A percentile compares a stretch with the other conserved stretches of the same genome.
These are phyloP conservation scores for Fusarium mexicanum DNA, from an alignment of 2,329 filamentous ascomycete genomes.

Conservation along the genomic window DNA sequence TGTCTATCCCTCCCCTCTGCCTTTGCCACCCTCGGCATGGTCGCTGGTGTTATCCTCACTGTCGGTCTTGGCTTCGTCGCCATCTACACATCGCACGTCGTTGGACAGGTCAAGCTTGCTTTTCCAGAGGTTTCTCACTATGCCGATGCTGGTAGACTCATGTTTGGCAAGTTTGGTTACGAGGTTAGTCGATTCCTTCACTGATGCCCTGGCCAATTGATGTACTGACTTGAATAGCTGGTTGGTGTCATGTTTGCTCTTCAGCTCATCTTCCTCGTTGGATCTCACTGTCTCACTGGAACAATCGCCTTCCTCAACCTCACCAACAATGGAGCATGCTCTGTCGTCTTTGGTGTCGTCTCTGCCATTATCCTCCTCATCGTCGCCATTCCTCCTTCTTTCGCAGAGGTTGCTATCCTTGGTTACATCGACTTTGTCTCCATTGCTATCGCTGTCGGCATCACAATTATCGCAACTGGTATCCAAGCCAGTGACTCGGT, in stretches of 20 bases:
- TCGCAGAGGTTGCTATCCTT: constrained; percentile 59
- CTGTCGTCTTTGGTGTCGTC: constrained; percentile 56
- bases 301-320: constrained; percentile 74
- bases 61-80: constrained; percentile 56
- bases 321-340: constrained; percentile 63
- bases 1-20: constrained; percentile 61
- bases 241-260: constrained; percentile 69
- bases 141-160: constrained; percentile 71
- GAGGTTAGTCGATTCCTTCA: constrained; percentile 48
- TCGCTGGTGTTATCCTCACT: constrained; percentile 56
- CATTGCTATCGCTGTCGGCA: constrained; percentile 69
- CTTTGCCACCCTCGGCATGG: constrained; percentile 65
- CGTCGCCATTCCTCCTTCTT: constrained; percentile 59
- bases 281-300: constrained; percentile 77
- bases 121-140: constrained; percentile 70
- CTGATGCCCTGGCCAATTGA: neutral
- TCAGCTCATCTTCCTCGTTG: constrained; percentile 75
- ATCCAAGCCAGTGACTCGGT: constrained; percentile 49
- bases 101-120: constrained; percentile 60
- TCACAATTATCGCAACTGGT: constrained; percentile 74
- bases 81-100: constrained; percentile 59
- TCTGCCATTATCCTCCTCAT: constrained; percentile 58
- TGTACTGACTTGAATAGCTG: constrained; percentile 45
- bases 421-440: constrained; percentile 68
- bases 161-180: constrained; percentile 68